Conservation (phyloP, 257 asterid species). For the Plantago major region DNA sequence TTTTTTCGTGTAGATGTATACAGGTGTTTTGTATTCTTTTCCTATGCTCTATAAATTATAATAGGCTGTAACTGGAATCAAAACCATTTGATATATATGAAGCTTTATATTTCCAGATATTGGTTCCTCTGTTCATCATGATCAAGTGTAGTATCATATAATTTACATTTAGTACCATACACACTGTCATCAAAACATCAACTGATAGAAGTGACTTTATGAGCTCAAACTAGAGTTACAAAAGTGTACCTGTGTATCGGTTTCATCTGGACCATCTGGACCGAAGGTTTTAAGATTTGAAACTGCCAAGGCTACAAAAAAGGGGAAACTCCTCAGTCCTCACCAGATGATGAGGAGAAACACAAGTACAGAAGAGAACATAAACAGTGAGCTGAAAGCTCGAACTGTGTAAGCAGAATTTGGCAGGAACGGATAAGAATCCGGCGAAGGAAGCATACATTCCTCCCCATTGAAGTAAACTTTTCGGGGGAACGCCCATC, state of each 20-base stretch:
- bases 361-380: conserved; percentile 27
- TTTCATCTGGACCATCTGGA: conserved; percentile 16
- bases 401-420: conserved; percentile 42
- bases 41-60: conserved; percentile 10
- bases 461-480: conserved; percentile 90
- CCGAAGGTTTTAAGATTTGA: conserved; percentile 20
- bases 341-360: conserved; percentile 30
- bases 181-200: neutral
- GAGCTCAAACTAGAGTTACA: too few species aligned
- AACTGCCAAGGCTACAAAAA: conserved; percentile 24
- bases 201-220: neutral
- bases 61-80: conserved; percentile 22
- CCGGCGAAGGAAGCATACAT: conserved; percentile 83
- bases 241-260: conserved; percentile 14
- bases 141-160: neutral
- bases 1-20: conserved; percentile 15
- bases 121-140: neutral
- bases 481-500: conserved; percentile 92
- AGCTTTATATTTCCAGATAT: neutral
- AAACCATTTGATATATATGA: conserved; percentile 19
- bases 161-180: neutral
- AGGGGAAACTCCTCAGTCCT: conserved; percentile 25
- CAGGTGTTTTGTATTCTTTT: conserved; percentile 18
- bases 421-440: conserved; percentile 75
- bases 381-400: conserved; percentile 22